Evolutionary conservation across 73 alveolate genomes (phyloP).

Genomic region (Paramecium octaurelia): DNA sequence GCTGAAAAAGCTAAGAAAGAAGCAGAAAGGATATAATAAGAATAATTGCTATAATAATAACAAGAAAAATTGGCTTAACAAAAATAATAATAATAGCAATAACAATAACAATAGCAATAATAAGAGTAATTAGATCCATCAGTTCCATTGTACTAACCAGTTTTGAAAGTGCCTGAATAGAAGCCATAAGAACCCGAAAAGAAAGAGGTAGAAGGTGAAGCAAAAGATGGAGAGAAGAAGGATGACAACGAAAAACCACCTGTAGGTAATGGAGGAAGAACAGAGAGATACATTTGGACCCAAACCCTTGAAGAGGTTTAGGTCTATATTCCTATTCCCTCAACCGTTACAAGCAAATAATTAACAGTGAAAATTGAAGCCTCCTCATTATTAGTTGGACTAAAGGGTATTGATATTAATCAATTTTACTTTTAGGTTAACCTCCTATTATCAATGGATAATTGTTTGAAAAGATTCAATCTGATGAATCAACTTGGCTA

Average conservation of each 20-base stretch:
- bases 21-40: not conserved
- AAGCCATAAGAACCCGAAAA: conserved; percentile 78
- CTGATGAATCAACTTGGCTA: conserved; percentile 90
- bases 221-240: conserved; percentile 61
- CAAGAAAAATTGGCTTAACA: conserved; percentile 73
- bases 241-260: conserved; percentile 71
- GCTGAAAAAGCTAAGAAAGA: conserved; percentile 60
- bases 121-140: conserved; percentile 41
- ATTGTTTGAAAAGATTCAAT: conserved; percentile 79
- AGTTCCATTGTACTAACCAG: conserved; percentile 64
- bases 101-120: conserved; percentile 60
- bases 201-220: conserved; percentile 69
- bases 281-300: conserved; percentile 92
- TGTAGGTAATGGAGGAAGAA: conserved; percentile 90
- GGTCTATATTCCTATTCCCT: conserved; percentile 82
- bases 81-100: conserved; percentile 67
- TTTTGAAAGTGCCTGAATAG: conserved; percentile 60
- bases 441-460: conserved; percentile 78
- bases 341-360: conserved; percentile 70
- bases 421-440: not conserved
- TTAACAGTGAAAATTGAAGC: conserved; percentile 72
- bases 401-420: conserved; percentile 64
- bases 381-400: conserved; percentile 70
- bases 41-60: not conserved
- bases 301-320: conserved; percentile 90